Evolutionary conservation across 768 basidiomycete genomes (phyloP), one percentile per base, ranked within the genome.

Genomic region (Hypsizygus marmoreus): DNA sequence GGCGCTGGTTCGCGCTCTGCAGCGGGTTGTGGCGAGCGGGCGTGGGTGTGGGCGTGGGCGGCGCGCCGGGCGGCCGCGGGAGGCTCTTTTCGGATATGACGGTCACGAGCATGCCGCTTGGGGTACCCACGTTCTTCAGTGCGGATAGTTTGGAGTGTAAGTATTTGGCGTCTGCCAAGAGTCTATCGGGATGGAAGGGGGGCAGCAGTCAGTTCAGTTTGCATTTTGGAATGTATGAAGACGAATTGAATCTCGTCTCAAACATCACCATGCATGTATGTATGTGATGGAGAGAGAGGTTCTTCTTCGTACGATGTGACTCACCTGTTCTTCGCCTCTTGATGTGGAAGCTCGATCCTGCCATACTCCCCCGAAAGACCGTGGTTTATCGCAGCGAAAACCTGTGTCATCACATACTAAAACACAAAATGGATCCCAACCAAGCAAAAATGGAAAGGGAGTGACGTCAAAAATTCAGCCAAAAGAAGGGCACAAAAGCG

Each of bases 401-500:
- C 97, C 62, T 97, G 91, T 26, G 84, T 81, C 91, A 97, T 95
- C 61, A 99, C 92, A 63, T 80, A 81, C 91, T 97, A 62, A 17
- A 47, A 51, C 49, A 35, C 41, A 53, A 43, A 40, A 42, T 50
- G 48, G 45, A 35, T 30, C 46, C 56, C 43, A 45, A 49, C 29
- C 39, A 26, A 26, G 14, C 6, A 26, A 26, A 23, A 32, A 34
- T 14, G 22, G 22, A 37, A 23, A 10, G 40, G 50, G 25, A 49
- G 38, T 17, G 40, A 49, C 19, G 34, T 47, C 46, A 58, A 33
- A 40, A 53, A 26, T 28, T 40, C 16, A 56, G 24, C 29, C 40
- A 23, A 42, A 24, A 44, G n/a, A n/a, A n/a, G n/a, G 32, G 51
- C 40, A 31, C 35, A 49, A 49, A 41, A 45, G 39, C 37, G 26